Evolutionary conservation across 169 alveolate genomes (phyloP).

Genomic region (Ichthyophthirius multifiliis): DNA sequence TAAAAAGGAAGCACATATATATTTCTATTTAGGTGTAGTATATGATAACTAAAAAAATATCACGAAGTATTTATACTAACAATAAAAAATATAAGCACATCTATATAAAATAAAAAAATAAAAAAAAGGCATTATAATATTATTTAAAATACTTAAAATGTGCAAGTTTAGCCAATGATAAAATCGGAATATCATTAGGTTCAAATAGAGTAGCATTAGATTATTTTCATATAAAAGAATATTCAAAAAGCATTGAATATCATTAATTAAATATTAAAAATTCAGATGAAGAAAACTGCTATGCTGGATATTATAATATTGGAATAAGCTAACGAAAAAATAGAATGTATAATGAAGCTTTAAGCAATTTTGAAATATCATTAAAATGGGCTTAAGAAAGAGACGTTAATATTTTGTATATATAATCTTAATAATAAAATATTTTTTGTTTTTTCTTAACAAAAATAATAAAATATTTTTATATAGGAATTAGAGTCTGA

Average conservation of each 20-base stretch:
- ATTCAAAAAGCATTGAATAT: conserved; percentile 53
- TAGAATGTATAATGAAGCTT: conserved; percentile 55
- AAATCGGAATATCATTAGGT: conserved; percentile 79
- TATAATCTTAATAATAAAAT: not conserved
- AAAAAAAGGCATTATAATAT: conserved; percentile 55
- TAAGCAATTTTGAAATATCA: conserved; percentile 64
- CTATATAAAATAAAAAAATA: not conserved
- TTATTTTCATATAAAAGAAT: conserved; percentile 63
- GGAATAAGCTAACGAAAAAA: conserved; percentile 66
- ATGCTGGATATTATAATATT: conserved; percentile 72
- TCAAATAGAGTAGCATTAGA: conserved; percentile 78
- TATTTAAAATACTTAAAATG: conserved; percentile 76
- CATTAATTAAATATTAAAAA: conserved; percentile 57
- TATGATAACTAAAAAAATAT: conserved; percentile 42
- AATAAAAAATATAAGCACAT: not conserved
- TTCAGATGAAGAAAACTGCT: conserved; percentile 69
- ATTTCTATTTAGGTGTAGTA: conserved; percentile 73
- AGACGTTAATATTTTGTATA: conserved; percentile 14
- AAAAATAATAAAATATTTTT: too few relatives aligned
- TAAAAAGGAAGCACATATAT: conserved; percentile 82
- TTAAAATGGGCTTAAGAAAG: conserved; percentile 70
- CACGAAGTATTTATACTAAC: not conserved
- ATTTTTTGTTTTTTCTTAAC: too few relatives aligned
- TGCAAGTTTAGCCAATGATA: conserved; percentile 80
- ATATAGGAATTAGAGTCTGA: conserved; percentile 31